Evolutionary conservation across 2,329 filamentous ascomycete genomes (phyloP).

Genomic region (Neonectria hederae): DNA sequence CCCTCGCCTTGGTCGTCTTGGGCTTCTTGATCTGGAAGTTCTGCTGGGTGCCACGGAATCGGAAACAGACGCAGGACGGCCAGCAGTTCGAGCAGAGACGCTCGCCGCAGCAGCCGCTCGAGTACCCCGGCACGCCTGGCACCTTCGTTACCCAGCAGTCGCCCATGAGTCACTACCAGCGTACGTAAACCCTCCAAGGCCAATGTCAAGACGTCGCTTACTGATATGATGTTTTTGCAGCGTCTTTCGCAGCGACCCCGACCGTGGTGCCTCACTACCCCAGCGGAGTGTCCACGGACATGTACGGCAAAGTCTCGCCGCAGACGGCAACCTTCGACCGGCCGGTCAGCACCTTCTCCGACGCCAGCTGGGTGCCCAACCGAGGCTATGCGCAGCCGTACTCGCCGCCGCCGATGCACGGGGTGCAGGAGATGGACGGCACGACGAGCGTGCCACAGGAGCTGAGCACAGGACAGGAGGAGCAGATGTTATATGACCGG

Average conservation of each 20-base stretch:
- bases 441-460: slow-evolving; percentile 30
- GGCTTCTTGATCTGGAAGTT: slow-evolving; percentile 33
- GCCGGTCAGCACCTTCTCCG: slow-evolving; percentile 32
- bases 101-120: neutral
- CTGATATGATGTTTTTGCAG: slow-evolving; percentile 28
- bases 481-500: slow-evolving; percentile 8
- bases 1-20: slow-evolving; percentile 27
- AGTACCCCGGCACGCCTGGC: slow-evolving; percentile 27
- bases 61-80: slow-evolving; percentile 28
- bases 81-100: slow-evolving; percentile 19
- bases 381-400: slow-evolving; percentile 28
- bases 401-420: slow-evolving; percentile 27
- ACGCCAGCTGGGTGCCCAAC: slow-evolving; percentile 16
- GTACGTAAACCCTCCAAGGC: slow-evolving; percentile 22
- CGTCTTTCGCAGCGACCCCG: slow-evolving; percentile 29
- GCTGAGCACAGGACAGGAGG: slow-evolving; percentile 33
- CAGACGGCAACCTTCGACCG: slow-evolving; percentile 27
- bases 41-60: slow-evolving; percentile 37
- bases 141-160: slow-evolving; percentile 26
- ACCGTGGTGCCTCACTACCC: slow-evolving; percentile 23
- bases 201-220: neutral
- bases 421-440: slow-evolving; percentile 39
- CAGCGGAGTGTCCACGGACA: slow-evolving; percentile 30
- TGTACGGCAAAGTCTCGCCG: slow-evolving; percentile 34
- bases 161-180: slow-evolving; percentile 36